Conservation (phyloP, 208 protist genomes). For the Wallacemonas sp. region DNA sequence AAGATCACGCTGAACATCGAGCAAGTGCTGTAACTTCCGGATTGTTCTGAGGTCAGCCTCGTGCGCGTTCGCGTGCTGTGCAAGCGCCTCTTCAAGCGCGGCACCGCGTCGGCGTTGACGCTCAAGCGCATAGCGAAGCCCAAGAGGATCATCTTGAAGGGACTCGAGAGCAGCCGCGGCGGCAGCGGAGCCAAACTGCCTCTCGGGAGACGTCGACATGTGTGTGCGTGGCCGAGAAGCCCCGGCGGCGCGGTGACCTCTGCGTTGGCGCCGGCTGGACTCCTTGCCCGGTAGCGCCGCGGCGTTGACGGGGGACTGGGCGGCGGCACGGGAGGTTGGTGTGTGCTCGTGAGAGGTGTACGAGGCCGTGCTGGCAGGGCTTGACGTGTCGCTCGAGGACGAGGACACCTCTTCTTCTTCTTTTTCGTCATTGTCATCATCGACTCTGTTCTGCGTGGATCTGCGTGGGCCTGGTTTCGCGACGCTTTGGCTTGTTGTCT, state of each 20-base stretch:
- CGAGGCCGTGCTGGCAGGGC: slow-evolving; percentile 3
- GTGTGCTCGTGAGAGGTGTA: neutral
- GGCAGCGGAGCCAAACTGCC: too few relatives aligned
- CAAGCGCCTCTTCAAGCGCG: slow-evolving; percentile 32
- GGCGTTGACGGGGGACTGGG: too few relatives aligned
- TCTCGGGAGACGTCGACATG: slow-evolving; percentile 15
- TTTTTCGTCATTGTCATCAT: neutral
- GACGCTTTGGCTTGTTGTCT: too few relatives aligned
- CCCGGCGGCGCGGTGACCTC: too few relatives aligned
- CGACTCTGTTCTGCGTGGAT: neutral
- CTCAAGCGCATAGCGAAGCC: slow-evolving; percentile 27
- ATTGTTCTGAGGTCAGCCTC: slow-evolving; percentile 31
- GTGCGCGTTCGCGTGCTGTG: slow-evolving; percentile 23
- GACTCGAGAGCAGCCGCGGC: neutral
- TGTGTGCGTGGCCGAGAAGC: too few relatives aligned
- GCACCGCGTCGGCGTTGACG: slow-evolving; percentile 29
- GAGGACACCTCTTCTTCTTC: neutral
- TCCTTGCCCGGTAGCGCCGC: too few relatives aligned
- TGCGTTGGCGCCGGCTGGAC: too few relatives aligned
- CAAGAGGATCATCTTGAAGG: slow-evolving; percentile 25
- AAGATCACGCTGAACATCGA: slow-evolving; percentile 37
- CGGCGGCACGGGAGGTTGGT: too few relatives aligned
- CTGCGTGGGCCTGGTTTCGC: too few relatives aligned
- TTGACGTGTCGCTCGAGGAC: neutral
- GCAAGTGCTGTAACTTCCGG: slow-evolving; percentile 24